These are phyloP conservation scores for Huntiella bhutanensis DNA, from an alignment of 2,329 filamentous ascomycete genomes.

Conservation along the genomic window DNA sequence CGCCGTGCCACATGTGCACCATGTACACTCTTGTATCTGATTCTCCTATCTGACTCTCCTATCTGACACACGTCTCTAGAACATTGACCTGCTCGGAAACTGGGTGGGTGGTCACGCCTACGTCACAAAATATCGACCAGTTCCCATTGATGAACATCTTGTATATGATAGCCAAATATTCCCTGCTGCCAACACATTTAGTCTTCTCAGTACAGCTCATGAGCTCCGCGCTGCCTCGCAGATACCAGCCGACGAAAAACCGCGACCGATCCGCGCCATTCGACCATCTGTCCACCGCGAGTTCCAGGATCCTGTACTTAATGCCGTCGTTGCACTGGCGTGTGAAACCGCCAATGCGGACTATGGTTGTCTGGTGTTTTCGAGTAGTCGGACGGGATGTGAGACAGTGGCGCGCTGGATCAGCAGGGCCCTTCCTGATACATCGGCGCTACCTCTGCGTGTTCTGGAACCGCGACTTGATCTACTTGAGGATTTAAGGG, in stretches of 20 bases:
- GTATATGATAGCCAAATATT: slow-evolving; percentile 54
- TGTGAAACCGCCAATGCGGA: slow-evolving; percentile 49
- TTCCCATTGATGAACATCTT: slow-evolving; percentile 58
- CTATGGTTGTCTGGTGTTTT: slow-evolving; percentile 56
- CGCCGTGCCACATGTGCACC: too few relatives aligned
- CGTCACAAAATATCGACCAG: slow-evolving; percentile 51
- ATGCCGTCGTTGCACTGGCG: slow-evolving; percentile 51
- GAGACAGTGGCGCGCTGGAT: slow-evolving; percentile 52
- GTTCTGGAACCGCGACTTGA: slow-evolving; percentile 42
- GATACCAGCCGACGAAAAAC: slow-evolving; percentile 14
- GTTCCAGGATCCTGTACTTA: slow-evolving; percentile 44
- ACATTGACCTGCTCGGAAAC: slow-evolving; percentile 46
- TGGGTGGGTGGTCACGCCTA: slow-evolving; percentile 58
- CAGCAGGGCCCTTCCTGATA: slow-evolving; percentile 42
- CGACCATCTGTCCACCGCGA: slow-evolving; percentile 39
- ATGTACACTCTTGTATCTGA: background rate
- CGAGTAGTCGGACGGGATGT: slow-evolving; percentile 46
- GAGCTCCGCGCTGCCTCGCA: slow-evolving; percentile 25
- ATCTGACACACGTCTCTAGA: slow-evolving; percentile 24
- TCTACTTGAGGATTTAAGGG: slow-evolving; percentile 45
- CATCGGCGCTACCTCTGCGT: slow-evolving; percentile 25
- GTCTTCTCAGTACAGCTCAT: slow-evolving; percentile 36
- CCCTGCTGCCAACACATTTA: slow-evolving; percentile 34
- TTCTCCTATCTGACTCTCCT: background rate
- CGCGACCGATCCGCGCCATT: slow-evolving; percentile 27